Base-by-base conservation (phyloP, 2,329 filamentous ascomycete species). In the Aspergillus pseudotamarii region DNA sequence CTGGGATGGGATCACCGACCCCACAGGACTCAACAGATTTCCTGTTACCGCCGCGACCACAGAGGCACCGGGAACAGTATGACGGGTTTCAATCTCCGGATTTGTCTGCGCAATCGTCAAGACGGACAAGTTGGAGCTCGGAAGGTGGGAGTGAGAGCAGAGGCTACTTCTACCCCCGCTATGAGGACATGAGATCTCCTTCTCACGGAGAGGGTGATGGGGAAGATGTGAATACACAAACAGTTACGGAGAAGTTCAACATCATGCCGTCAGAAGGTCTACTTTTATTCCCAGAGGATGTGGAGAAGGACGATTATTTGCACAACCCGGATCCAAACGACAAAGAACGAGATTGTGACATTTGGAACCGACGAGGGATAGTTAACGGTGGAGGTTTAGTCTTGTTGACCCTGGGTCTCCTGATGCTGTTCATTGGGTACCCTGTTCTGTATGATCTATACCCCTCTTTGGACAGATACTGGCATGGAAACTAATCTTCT, bases 161-260 rank as follows among this genome's bases (percentile, higher is more conserved):
- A 70, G 71, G 71, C 2, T 79, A 80, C 75, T 67, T 81, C 70
- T 58, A 83, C 76, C 65, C 87, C 82, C 87, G 86, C 0, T 89
- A 88, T 67, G 85, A 86, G 63, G 87, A 89, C 65, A 87, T 86
- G 5, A 79, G 83, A 67, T 82, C 84, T 14, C 84, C 85, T 2
- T 89, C 87, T 57, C 79, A 85, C 64, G 81, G 85, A 23, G 86
- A 83, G n/a, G 90, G 87, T 70, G 87, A 90, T 53, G 87, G 90
- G 30, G 85, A 89, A 23, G 82, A 84, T 70, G 78, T 91, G 59
- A 91, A 90, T 71, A 91, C 89, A 0, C 89, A 91, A 78, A 91
- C 89, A 1, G 89, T 91, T 3, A 87, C 88, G 19, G 88, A 91
- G 71, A 91, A 91, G 75, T 91, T 89, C 76, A 91, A 90, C 72